Percentiles rank a stretch among this genome's conserved stretches.
phyloP scores from a whole-genome alignment of 148 eudicot species.

The Linanthus parryae region DNA sequence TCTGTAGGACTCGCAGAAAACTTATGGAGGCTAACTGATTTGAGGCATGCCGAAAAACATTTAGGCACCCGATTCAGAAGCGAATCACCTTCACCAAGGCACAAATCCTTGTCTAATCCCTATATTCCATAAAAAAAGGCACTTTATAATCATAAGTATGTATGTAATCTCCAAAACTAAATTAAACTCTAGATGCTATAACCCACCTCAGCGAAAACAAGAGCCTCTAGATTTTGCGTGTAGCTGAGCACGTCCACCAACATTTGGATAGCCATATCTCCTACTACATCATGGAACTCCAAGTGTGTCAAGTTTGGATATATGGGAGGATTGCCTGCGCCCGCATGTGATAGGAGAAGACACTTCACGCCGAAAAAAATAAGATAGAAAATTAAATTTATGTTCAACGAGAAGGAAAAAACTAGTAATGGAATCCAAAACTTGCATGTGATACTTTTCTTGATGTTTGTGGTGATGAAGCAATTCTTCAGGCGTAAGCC shows the following conservation, averaged over 20 bases:
- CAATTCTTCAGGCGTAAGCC: too few relatives aligned
- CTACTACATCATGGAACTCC: slow-evolving; percentile 25
- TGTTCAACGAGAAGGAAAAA: neutral
- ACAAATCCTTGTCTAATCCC: slow-evolving; percentile 17
- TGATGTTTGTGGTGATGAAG: too few relatives aligned
- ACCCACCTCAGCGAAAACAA: slow-evolving; percentile 28
- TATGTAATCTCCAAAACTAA: neutral
- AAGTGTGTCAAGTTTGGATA: slow-evolving; percentile 40
- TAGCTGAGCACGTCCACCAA: slow-evolving; percentile 28
- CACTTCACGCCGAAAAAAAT: slow-evolving; percentile 18
- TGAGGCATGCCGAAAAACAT: slow-evolving; percentile 23
- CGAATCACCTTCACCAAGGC: slow-evolving; percentile 12
- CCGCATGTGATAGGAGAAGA: slow-evolving; percentile 22
- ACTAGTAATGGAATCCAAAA: neutral
- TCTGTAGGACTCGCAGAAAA: slow-evolving; percentile 25
- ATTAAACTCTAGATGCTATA: neutral
- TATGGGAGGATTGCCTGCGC: slow-evolving; percentile 21
- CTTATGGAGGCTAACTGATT: slow-evolving; percentile 19
- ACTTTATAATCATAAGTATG: slow-evolving; percentile 1
- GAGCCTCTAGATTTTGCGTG: slow-evolving; percentile 34
- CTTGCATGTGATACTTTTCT: too few relatives aligned
- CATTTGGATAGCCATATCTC: slow-evolving; percentile 5
- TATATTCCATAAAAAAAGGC: slow-evolving; percentile 1
- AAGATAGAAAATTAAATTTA: slow-evolving; percentile 7
- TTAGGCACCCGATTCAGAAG: slow-evolving; percentile 12